Evolutionary conservation across 352 stramenopile genomes (phyloP).

Genomic region (Phytophthora megakarya): DNA sequence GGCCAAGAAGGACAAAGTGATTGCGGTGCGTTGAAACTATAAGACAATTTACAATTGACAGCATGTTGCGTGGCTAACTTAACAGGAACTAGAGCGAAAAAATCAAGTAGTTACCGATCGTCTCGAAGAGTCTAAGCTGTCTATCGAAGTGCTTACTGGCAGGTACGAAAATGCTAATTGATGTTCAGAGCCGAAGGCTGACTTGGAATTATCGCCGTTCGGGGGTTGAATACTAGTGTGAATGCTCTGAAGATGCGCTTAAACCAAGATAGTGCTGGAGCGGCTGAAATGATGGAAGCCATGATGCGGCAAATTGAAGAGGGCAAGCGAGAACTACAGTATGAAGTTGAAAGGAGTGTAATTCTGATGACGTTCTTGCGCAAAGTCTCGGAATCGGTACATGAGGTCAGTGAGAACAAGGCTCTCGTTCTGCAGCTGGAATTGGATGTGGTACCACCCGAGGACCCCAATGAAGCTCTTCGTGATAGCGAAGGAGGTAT

Average conservation of each 20-base stretch:
- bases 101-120: slow-evolving; percentile 61
- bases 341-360: slow-evolving; percentile 54
- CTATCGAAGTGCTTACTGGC: slow-evolving; percentile 66
- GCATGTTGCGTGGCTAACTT: not conserved
- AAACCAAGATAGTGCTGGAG: slow-evolving; percentile 73
- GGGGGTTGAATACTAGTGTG: slow-evolving; percentile 41
- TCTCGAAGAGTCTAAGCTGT: slow-evolving; percentile 72
- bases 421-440: slow-evolving; percentile 57
- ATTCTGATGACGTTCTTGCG: slow-evolving; percentile 65
- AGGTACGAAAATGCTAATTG: slow-evolving; percentile 37
- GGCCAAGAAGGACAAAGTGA: slow-evolving; percentile 73
- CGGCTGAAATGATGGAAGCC: slow-evolving; percentile 63
- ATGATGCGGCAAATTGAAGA: slow-evolving; percentile 77
- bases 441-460: slow-evolving; percentile 31
- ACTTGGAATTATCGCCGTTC: not conserved
- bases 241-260: slow-evolving; percentile 71
- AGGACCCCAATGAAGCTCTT: slow-evolving; percentile 29
- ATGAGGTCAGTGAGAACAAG: slow-evolving; percentile 56
- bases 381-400: slow-evolving; percentile 58
- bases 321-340: slow-evolving; percentile 62
- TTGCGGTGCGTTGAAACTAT: slow-evolving; percentile 39
- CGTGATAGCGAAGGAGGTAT: slow-evolving; percentile 22
- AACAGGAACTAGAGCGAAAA: slow-evolving; percentile 72
- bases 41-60: not conserved
- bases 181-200: not conserved